Evolutionary conservation across 306 rosid genomes (phyloP).

Genomic region (Cyclanthera cordifolia): DNA sequence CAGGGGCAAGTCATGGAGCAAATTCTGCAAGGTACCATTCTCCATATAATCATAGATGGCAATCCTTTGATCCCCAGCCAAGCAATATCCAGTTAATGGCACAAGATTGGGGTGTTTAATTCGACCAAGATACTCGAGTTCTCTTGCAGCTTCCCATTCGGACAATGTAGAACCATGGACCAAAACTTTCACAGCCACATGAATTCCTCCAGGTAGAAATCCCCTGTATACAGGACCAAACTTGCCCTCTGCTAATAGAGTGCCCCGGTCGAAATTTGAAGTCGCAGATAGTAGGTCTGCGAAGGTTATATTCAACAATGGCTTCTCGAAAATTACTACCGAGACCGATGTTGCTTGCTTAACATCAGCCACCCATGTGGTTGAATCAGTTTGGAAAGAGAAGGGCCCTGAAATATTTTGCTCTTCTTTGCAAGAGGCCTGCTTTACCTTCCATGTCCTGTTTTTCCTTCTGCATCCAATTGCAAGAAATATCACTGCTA

Average conservation of each 20-base stretch:
- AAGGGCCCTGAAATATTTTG: slow-evolving; percentile 85
- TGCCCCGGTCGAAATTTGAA: slow-evolving; percentile 84
- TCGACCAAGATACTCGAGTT: slow-evolving; percentile 87
- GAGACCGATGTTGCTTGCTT: slow-evolving; percentile 88
- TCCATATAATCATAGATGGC: slow-evolving; percentile 98
- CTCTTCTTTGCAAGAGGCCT: slow-evolving; percentile 64
- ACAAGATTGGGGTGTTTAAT: slow-evolving; percentile 95
- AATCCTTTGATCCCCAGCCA: slow-evolving; percentile 95
- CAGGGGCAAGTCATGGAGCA: slow-evolving; percentile 87
- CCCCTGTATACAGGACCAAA: slow-evolving; percentile 96
- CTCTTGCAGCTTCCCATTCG: slow-evolving; percentile 84
- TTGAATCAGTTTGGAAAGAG: slow-evolving; percentile 90
- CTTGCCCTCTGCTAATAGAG: slow-evolving; percentile 96
- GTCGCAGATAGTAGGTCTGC: slow-evolving; percentile 89
- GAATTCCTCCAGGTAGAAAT: slow-evolving; percentile 78
- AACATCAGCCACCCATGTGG: slow-evolving; percentile 99
- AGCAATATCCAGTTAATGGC: slow-evolving; percentile 88
- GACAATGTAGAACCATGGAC: slow-evolving; percentile 87
- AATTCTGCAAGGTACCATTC: slow-evolving; percentile 89
- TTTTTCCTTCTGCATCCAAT: slow-evolving; percentile 69
- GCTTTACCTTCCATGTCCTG: slow-evolving; percentile 70
- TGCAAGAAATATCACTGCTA: slow-evolving; percentile 69
- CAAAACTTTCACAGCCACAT: slow-evolving; percentile 88
- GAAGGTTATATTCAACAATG: slow-evolving; percentile 74
- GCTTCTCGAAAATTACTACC: slow-evolving; percentile 87